Conservation (phyloP, 2,329 filamentous ascomycete species). For the Thermothelomyces thermophilus region DNA sequence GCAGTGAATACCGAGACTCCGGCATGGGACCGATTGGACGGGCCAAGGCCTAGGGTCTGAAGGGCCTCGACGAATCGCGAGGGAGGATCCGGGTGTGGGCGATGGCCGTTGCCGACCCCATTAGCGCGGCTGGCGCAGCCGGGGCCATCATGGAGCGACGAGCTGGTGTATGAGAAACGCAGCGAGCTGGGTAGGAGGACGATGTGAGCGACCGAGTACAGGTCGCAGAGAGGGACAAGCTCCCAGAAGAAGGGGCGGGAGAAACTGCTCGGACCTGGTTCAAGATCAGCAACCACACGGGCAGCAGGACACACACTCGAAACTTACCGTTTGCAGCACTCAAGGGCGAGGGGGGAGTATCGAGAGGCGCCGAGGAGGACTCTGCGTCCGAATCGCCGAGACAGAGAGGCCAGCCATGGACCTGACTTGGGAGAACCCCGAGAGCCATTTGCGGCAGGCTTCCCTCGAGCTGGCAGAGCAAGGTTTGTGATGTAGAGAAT, state of each 20-base stretch:
- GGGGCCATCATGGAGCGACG: neutral
- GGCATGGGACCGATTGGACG: constrained; percentile 4
- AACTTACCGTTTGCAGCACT: neutral
- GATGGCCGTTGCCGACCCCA: neutral
- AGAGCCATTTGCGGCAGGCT: constrained; percentile 10
- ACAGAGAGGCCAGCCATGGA: neutral
- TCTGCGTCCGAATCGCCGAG: neutral
- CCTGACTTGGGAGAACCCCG: constrained; percentile 7
- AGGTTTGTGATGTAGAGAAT: too few species aligned
- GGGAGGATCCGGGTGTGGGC: neutral
- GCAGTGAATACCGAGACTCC: constrained; percentile 20
- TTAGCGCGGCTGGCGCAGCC: neutral
- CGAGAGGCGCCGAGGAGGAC: neutral
- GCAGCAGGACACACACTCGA: neutral
- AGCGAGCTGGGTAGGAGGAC: constrained; percentile 7
- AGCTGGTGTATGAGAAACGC: neutral
- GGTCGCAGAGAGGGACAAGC: constrained; percentile 17
- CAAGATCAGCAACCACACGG: neutral
- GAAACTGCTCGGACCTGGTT: neutral
- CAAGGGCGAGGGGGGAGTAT: constrained; percentile 1
- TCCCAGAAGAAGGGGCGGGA: constrained; percentile 18
- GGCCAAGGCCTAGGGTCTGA: constrained; percentile 12
- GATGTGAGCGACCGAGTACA: constrained; percentile 19
- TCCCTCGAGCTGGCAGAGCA: too few species aligned
- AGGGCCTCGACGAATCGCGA: constrained; percentile 10